A percentile compares a stretch with the other conserved stretches of the same genome.
These are phyloP conservation scores for Tripterygium wilfordii DNA, from an alignment of 177 flowering plant genomes.

Conservation along the genomic window DNA sequence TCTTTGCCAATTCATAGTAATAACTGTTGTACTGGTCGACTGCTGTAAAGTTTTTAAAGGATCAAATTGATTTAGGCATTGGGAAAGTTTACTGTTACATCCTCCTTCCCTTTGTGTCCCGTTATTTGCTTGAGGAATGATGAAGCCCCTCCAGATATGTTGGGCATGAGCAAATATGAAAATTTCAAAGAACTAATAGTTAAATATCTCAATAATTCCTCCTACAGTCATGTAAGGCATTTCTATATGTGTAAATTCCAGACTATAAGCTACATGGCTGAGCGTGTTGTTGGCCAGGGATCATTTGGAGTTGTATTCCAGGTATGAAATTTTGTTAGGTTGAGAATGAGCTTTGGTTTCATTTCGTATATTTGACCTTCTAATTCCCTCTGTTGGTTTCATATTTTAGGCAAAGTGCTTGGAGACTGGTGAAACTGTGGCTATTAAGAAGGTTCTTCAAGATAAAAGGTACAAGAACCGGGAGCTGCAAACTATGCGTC, in stretches of 20 bases:
- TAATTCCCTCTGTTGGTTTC: background rate
- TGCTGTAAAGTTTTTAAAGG: background rate
- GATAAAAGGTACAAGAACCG: conserved; percentile 73
- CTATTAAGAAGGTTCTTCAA: no score
- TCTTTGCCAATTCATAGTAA: no score
- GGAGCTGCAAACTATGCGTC: conserved; percentile 72
- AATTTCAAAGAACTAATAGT: background rate
- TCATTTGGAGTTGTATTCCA: conserved; percentile 76
- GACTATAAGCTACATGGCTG: conserved; percentile 72
- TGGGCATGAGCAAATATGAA: no score
- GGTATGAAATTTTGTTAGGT: conserved; percentile 18
- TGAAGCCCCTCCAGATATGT: no score
- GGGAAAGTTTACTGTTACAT: no score
- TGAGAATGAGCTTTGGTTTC: no score
- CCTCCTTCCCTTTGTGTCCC: no score
- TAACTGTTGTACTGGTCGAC: no score
- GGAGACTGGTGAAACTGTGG: conserved; percentile 70
- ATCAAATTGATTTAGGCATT: no score
- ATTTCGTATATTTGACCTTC: no score
- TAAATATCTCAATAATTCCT: background rate
- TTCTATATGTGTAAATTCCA: conserved; percentile 9
- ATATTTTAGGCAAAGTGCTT: conserved; percentile 52
- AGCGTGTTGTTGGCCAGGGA: conserved; percentile 66
- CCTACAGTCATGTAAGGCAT: background rate
- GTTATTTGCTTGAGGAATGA: no score